Conservation (phyloP, 176 grass and related monocot genomes). For the Carex littledalei region DNA sequence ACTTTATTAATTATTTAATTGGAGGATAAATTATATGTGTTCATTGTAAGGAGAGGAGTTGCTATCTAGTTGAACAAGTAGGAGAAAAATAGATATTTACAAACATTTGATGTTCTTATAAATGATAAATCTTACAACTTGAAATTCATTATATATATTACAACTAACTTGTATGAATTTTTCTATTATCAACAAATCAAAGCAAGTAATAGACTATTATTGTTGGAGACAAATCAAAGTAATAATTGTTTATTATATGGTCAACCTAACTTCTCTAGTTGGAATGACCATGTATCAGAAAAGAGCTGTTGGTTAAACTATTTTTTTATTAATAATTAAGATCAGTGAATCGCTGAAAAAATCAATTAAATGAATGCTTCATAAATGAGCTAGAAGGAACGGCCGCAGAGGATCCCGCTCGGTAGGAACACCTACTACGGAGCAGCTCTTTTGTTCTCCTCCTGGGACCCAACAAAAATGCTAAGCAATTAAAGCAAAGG, state of each 20-base stretch:
- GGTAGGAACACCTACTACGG: slow-evolving; percentile 25
- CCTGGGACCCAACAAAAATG: slow-evolving; percentile 20
- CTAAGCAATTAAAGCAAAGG: neutral
- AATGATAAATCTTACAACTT: neutral
- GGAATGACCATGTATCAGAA: no score
- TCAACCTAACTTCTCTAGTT: no score
- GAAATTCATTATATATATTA: neutral
- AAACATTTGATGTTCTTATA: neutral
- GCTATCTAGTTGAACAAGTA: neutral
- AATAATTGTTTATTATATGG: no score
- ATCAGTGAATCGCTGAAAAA: no score
- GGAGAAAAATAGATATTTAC: neutral
- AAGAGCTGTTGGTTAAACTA: no score
- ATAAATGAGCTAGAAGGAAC: neutral
- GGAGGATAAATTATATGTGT: neutral
- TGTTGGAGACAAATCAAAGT: neutral
- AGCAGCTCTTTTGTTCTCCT: slow-evolving; percentile 8
- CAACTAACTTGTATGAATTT: neutral
- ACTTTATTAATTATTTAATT: neutral
- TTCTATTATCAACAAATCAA: neutral
- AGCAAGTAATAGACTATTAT: neutral
- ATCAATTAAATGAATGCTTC: neutral
- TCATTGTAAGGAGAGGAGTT: neutral
- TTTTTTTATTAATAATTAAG: no score
- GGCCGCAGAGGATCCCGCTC: neutral